Base-by-base conservation (phyloP, 257 asterid species). In the Anisodus acutangulus region DNA sequence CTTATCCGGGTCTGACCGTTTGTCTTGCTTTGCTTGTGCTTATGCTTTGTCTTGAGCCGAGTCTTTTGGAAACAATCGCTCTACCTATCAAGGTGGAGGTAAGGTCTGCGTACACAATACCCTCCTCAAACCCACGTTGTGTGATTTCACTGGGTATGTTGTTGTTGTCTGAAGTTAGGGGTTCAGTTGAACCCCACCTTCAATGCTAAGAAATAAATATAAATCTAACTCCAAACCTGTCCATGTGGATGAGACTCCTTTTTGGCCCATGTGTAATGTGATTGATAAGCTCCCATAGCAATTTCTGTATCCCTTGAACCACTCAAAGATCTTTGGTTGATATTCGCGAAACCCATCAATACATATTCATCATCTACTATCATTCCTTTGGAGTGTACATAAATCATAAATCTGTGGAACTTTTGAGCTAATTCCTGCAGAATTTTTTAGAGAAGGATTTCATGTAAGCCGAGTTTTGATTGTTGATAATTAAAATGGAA, bases 201-300 rank as follows among this genome's bases (percentile, higher is more conserved):
- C 26, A 31, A 31, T 31, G 35, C 2, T 10, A 47, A 54, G 81
- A 54, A 51, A 49, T 58, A 39, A 68, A 37, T 68, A 49, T 58
- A 39, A 68, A 37, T 68, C 49, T 13, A 53, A 78, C 19, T 53
- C 57, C 85, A 79, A 86, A 94, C 98, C 96, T 94, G 95, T 71
- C 97, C 97, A 9, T 47, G 85, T 17, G 98, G 97, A 88, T 86
- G 93, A 31, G 80, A 85, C 83, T 87, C 84, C 84, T 89, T 90
- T 83, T 88, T 86, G 26, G 85, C 85, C 98, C 97, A 93, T 31
- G 94, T 92, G 88, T 94, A 86, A 88, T 89, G 90, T 22, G 98
- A 95, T 85, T 93, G 97, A 87, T 93, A 94, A 9, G 97, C 97
- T 1, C 98, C 98, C 98, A 94, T 92, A 43, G 98, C 98, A 26